Evolutionary conservation across 1,284 basidiomycete genomes (phyloP).

Genomic region (Cronartium quercuum): DNA sequence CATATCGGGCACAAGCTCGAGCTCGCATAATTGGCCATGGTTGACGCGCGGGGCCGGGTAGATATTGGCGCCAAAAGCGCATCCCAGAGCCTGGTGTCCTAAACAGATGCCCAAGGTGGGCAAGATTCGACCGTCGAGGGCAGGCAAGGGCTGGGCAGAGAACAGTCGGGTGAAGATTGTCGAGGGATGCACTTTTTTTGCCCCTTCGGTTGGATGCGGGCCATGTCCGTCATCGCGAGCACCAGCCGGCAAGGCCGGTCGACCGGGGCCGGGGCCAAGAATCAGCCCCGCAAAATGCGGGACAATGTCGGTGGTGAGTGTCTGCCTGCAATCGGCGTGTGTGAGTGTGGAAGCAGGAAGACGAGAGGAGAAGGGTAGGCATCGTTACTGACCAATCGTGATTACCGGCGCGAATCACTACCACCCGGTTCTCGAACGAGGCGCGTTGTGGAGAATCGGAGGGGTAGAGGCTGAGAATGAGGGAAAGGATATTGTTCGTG

Average conservation of each 20-base stretch:
- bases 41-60: constrained; percentile 51
- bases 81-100: constrained; percentile 80
- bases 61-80: constrained; percentile 64
- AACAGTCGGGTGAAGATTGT: constrained; percentile 3
- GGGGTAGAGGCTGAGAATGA: constrained; percentile 33
- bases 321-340: constrained; percentile 60
- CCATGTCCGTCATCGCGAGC: constrained; percentile 63
- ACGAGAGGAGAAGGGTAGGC: constrained; percentile 62
- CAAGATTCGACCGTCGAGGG: constrained; percentile 51
- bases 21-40: constrained; percentile 50
- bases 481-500: constrained; percentile 59
- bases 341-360: constrained; percentile 58
- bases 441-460: neutral
- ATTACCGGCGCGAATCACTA: neutral
- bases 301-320: constrained; percentile 54
- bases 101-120: constrained; percentile 85
- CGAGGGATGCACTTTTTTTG: too few species aligned
- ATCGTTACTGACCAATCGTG: constrained; percentile 1
- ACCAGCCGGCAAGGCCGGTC: constrained; percentile 60
- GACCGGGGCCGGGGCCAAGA: constrained; percentile 73
- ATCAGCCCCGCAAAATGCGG: constrained; percentile 62
- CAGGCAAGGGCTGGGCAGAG: constrained; percentile 7
- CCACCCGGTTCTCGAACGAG: neutral
- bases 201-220: constrained; percentile 49
- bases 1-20: constrained; percentile 74